These are phyloP conservation scores for Ammopiptanthus mongolicus DNA, from an alignment of 306 rosid genomes.

Conservation along the genomic window DNA sequence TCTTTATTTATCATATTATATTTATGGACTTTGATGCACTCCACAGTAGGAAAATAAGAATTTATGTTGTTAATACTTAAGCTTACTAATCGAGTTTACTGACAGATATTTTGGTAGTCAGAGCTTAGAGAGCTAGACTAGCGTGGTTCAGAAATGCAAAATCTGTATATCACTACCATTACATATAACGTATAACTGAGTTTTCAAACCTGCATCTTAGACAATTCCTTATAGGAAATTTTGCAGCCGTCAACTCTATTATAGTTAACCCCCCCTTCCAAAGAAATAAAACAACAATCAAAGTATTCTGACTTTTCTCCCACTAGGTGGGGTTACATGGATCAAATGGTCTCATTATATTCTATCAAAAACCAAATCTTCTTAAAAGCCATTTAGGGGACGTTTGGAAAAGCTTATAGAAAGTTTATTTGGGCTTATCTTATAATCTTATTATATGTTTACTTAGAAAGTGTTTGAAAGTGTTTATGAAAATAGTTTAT, in stretches of 20 bases:
- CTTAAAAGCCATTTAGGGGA: not conserved
- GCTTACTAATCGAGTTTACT: not conserved
- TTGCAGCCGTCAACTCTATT: not conserved
- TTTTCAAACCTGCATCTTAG: not conserved
- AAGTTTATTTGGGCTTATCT: no score
- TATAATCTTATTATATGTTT: no score
- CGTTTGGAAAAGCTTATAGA: no score
- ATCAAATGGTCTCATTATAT: not conserved
- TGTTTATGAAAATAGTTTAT: no score
- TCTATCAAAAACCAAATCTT: not conserved
- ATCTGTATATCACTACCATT: not conserved
- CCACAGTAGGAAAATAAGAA: not conserved
- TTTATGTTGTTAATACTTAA: not conserved
- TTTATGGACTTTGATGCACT: not conserved
- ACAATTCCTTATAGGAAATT: not conserved
- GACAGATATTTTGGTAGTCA: constrained; percentile 9
- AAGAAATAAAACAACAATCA: not conserved
- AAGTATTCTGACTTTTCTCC: no score
- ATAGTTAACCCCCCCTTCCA: not conserved
- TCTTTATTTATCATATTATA: constrained; percentile 2
- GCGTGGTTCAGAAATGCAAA: not conserved
- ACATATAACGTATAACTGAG: not conserved
- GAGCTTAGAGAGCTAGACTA: not conserved
- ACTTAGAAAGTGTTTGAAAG: no score
- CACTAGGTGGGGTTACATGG: not conserved